Percentiles rank a stretch among this genome's conserved stretches.
Evolutionary conservation across 306 rosid species (phyloP).

Genomic region (Pyrus communis): DNA sequence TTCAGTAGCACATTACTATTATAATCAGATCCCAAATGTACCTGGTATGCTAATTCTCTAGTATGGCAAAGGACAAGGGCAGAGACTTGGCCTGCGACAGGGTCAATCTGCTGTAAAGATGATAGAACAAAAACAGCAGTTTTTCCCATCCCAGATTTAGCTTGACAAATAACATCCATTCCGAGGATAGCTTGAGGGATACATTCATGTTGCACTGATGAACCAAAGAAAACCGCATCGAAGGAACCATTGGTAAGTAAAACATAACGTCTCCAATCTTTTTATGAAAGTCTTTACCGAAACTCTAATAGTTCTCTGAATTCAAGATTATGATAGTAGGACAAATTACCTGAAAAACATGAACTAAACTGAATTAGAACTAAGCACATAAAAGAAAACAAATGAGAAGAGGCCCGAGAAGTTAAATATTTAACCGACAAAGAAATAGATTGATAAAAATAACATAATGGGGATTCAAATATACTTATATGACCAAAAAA

Average conservation of each 20-base stretch:
- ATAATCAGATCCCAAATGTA: not conserved
- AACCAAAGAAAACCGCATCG: constrained; percentile 64
- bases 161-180: constrained; percentile 98
- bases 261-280: constrained; percentile 56
- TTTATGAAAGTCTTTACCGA: constrained; percentile 53
- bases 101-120: constrained; percentile 92
- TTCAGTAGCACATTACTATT: not conserved
- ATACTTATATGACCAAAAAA: not conserved
- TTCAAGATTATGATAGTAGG: constrained; percentile 51
- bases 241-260: constrained; percentile 75
- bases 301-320: constrained; percentile 59
- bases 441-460: not conserved
- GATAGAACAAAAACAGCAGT: constrained; percentile 99
- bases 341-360: constrained; percentile 66
- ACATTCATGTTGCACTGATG: constrained; percentile 99
- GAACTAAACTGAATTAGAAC: not conserved
- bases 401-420: not conserved
- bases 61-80: constrained; percentile 94
- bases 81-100: constrained; percentile 92
- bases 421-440: not conserved
- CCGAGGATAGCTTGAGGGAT: constrained; percentile 99
- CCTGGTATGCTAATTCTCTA: constrained; percentile 97
- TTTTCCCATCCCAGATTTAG: constrained; percentile 99
- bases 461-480: not conserved
- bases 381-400: not conserved